These are phyloP conservation scores for Globisporangium barbulae DNA, from an alignment of 352 stramenopile genomes.

Conservation along the genomic window DNA sequence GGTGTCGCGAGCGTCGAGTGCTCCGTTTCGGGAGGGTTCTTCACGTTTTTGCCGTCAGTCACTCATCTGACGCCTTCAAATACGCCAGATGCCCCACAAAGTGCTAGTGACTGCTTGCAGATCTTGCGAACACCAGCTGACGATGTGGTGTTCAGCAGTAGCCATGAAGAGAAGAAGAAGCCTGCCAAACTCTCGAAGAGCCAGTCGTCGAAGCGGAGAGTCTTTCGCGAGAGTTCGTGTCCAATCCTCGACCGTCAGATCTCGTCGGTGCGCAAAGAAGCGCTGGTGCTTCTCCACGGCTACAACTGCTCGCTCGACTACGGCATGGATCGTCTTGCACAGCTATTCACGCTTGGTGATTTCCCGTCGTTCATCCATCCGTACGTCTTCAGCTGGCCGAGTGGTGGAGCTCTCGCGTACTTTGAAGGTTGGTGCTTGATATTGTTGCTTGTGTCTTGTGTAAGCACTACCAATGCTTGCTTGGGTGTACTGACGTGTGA, in stretches of 20 bases:
- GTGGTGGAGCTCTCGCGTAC: conserved; percentile 28
- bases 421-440: conserved; percentile 24
- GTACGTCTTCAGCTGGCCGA: conserved; percentile 48
- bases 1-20: conserved; percentile 80
- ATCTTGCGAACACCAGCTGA: conserved; percentile 46
- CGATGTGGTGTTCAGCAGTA: conserved; percentile 46
- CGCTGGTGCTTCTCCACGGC: conserved; percentile 32
- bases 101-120: conserved; percentile 34
- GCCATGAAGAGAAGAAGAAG: conserved; percentile 8
- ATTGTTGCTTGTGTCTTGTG: not conserved
- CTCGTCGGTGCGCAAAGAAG: conserved; percentile 17
- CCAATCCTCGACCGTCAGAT: conserved; percentile 14
- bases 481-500: not conserved
- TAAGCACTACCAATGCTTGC: not conserved
- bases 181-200: conserved; percentile 5
- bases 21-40: conserved; percentile 71
- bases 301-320: conserved; percentile 42
- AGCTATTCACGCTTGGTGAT: conserved; percentile 32
- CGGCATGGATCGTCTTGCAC: conserved; percentile 25
- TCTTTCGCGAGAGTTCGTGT: conserved; percentile 22
- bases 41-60: conserved; percentile 60
- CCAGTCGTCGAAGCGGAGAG: conserved; percentile 19
- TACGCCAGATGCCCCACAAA: conserved; percentile 27
- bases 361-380: conserved; percentile 37
- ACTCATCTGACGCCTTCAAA: conserved; percentile 48